Evolutionary conservation across 306 rosid species (phyloP), one percentile per base, ranked within the genome.

Genomic region (Gillenia trifoliata): DNA sequence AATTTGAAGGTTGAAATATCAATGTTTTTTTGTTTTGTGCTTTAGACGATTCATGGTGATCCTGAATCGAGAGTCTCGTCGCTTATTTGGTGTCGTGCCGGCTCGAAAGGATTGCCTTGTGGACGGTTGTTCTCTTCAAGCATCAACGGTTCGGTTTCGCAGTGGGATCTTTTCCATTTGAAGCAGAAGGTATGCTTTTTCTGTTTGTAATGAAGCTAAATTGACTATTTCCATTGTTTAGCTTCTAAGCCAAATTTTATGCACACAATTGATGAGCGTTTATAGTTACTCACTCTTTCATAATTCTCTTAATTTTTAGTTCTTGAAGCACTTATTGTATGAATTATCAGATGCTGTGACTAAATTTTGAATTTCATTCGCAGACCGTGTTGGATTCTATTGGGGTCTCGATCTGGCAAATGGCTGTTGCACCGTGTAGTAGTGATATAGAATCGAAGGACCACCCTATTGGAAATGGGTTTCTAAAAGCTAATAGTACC

Each of bases 321-420:
- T 55, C 6, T 55, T 15, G 2, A 55, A 20, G 26, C 28, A n/a
- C 26, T 20, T n/a, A 9, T 1, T 55, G 28, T 20, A 26, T 25
- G 38, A 23, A 41, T 65, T 30, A 49, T 41, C 38, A 57, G 70
- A 19, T 59, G 40, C 22, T 22, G 59, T 47, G 38, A 57, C 34
- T 57, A 33, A 43, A 34, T 41, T 17, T 63, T 77, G 66, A 16
- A 54, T 13, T 36, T n/a, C 34, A 13, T 56, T 71, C 67, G 70
- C 85, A 95, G 99, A 85, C 82, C 6, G 89, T 87, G 69, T 80
- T 92, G 55, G 89, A 83, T 8, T 87, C 96, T 4, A 83, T 81
- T 31, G 94, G 91, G 25, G 88, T 90, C 47, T 82, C 98, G 38
- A 92, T 95, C 54, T 95, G 97, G 96, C 92, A 90, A 82, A 95